Percentiles rank a stretch among this genome's conserved stretches.
Conservation (phyloP, 2,329 filamentous ascomycete species). For the Myriosclerotinia scirpicola region DNA sequence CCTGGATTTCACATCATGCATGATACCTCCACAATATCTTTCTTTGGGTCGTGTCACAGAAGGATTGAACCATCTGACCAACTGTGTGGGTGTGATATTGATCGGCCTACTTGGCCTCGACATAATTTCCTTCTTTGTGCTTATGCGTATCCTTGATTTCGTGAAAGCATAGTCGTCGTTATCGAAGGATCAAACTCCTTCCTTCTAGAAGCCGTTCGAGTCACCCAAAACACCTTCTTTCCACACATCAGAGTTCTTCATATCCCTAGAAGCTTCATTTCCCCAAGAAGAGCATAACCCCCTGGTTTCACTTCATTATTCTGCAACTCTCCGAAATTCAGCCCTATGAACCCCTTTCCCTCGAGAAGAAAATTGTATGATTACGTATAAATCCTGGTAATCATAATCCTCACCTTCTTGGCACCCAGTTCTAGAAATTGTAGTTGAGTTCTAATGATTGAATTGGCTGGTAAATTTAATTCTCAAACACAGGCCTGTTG, state of each 20-base stretch:
- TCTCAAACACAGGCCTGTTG: conserved; percentile 15
- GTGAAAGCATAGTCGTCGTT: neutral
- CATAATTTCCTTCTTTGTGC: neutral
- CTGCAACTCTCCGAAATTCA: conserved; percentile 23
- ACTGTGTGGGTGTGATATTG: neutral
- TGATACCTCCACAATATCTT: conserved; percentile 10
- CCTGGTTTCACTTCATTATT: conserved; percentile 10
- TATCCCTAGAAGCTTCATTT: conserved; percentile 9
- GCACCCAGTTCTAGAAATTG: neutral
- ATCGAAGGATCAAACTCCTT: conserved; percentile 15
- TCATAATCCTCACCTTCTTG: conserved; percentile 14
- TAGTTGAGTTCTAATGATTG: neutral
- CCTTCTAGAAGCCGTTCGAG: conserved; percentile 10
- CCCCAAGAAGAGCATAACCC: conserved; percentile 2
- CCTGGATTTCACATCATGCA: conserved; percentile 11
- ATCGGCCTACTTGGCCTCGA: neutral
- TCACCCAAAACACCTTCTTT: neutral
- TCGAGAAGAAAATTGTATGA: neutral
- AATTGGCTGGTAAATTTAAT: conserved; percentile 16
- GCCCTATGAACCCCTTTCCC: conserved; percentile 22
- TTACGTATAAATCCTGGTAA: neutral
- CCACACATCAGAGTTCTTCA: neutral
- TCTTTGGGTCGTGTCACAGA: conserved; percentile 22
- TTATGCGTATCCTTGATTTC: neutral
- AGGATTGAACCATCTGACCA: conserved; percentile 22